Evolutionary conservation across 2,329 filamentous ascomycete genomes (phyloP).

Genomic region (Talaromyces sp.): DNA sequence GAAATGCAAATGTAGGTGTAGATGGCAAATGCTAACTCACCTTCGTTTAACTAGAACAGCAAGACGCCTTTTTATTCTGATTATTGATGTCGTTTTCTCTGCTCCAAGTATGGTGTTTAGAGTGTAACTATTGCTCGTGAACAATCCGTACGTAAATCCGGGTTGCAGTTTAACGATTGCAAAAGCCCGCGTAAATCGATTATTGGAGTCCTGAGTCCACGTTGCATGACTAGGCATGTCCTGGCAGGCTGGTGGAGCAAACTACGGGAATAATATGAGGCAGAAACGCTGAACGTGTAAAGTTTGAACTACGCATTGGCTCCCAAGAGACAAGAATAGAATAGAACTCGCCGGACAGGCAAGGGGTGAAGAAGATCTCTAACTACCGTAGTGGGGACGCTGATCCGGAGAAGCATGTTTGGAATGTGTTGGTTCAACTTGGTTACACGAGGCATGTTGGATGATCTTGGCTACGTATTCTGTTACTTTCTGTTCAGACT

Average conservation of each 20-base stretch:
- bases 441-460: background rate
- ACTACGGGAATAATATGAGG: background rate
- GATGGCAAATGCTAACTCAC: background rate
- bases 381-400: slow-evolving; percentile 14
- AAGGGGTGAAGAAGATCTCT: background rate
- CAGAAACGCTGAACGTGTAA: background rate
- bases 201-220: background rate
- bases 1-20: background rate
- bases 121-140: too few species aligned
- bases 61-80: background rate
- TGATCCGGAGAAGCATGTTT: slow-evolving; percentile 15
- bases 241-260: background rate
- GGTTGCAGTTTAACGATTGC: too few species aligned
- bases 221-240: background rate
- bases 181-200: background rate
- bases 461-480: background rate
- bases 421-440: slow-evolving; percentile 1
- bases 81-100: background rate
- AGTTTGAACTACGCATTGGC: too few species aligned
- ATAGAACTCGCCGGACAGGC: background rate
- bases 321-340: slow-evolving; percentile 11
- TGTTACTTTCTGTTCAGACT: background rate
- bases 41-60: background rate
- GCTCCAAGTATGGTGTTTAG: background rate
- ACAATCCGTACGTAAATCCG: background rate